Percentiles rank a stretch among this genome's conserved stretches.
Conservation (phyloP, 345 rosid species). For the Luvunga scandens region DNA sequence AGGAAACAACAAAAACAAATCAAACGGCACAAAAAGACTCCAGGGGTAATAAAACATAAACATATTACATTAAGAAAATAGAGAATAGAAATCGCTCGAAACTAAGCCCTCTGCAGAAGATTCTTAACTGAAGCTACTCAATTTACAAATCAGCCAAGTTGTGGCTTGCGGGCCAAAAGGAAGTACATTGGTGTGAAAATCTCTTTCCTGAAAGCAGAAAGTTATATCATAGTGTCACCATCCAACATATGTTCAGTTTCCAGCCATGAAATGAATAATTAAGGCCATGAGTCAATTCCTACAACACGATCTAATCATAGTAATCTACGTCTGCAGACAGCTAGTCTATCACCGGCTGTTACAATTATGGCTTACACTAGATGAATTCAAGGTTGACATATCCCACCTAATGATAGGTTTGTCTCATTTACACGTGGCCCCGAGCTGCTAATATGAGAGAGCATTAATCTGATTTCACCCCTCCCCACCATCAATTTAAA, state of each 20-base stretch:
- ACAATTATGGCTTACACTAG: background rate
- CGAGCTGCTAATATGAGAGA: background rate
- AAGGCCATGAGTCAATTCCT: background rate
- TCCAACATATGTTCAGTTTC: background rate
- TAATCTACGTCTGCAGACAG: background rate
- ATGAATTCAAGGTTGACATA: background rate
- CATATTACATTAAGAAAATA: background rate
- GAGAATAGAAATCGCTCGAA: background rate
- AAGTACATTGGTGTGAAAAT: slow-evolving; percentile 96
- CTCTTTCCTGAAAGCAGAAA: slow-evolving; percentile 62
- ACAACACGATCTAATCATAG: background rate
- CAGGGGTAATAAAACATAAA: background rate
- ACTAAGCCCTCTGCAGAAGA: background rate
- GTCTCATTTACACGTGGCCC: background rate
- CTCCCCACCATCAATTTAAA: too few species aligned
- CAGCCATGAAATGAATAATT: background rate
- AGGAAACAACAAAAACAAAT: too few species aligned
- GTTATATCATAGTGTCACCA: background rate
- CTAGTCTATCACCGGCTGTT: background rate
- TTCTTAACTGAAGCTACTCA: background rate
- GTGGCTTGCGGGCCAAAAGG: slow-evolving; percentile 87
- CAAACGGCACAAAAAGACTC: background rate
- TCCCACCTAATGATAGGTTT: background rate
- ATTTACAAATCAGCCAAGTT: slow-evolving; percentile 10
- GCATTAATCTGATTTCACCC: too few species aligned